Base-by-base conservation (phyloP, 495 filamentous ascomycete species). In the Tuber calosporum region DNA sequence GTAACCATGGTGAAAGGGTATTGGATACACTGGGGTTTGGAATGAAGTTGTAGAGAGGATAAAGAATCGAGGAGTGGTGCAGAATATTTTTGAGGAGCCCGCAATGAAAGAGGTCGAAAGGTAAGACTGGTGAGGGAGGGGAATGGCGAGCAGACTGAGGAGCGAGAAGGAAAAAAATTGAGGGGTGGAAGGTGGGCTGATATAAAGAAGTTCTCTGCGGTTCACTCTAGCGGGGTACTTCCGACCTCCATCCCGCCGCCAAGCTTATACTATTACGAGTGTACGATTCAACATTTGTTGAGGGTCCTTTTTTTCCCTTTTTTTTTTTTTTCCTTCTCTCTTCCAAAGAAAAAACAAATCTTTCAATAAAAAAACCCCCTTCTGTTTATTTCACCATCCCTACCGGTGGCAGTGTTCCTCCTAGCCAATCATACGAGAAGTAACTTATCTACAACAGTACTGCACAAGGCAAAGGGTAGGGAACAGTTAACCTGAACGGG, bases 1-100 rank as follows among this genome's bases (percentile, higher is more conserved):
- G 77, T 75, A 72, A 81, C 79, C 79, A 81, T 81, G 9, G 43
- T 73, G 53, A 62, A 62, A 17, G 26, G 1, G 26, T 17, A 62
- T 62, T 62, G 53, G 26, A 34, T 62, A 26, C 9, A 17, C 26
- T 62, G 26, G 53, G 30, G 37, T 68, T 34, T 73, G 19, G 26
- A 42, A 68, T 36, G 36, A n/a, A 34, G 37, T 4, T 0, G 4
- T 71, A 39, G 71, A 42, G 36, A 69, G 22, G 40, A 15, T 8
- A 53, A 72, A 68, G 67, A 74, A 78, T 68, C 69, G 40, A 40
- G 75, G 75, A 73, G 39, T 70, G 48, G 66, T 76, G 41, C 13
- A 68, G 40, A 38, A 48, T 41, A 62, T 26, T 73, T 73, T 38
- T 67, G 62, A 62, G 36, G 70, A 77, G 67, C 42, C 66, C 71